Evolutionary conservation across 2,329 filamentous ascomycete species (phyloP), one percentile per base, ranked within the genome.

Genomic region (Mycosphaerella arachidis): DNA sequence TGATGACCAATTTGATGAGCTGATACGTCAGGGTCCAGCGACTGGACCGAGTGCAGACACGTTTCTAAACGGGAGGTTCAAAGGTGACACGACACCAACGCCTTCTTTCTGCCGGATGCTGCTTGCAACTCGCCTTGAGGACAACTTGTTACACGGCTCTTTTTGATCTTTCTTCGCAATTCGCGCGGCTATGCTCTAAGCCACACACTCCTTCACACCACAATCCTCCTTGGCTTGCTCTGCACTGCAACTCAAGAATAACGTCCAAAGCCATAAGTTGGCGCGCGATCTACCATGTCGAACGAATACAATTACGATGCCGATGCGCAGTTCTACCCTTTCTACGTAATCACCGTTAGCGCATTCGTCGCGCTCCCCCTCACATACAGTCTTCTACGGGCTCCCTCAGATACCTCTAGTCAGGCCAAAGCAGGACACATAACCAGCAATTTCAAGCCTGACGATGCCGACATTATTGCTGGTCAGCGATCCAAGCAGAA

Each of bases 231-330:
- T 2, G 40, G 40, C 40, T 16, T 35, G 12, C 31, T 4, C 31
- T n/a, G 40, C 40, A 43, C n/a, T 43, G 40, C 40, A 8, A 43
- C 33, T 24, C 52, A 54, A 24, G 24, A 24, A 2, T 24, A 1
- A 27, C 52, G 57, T 24, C 33, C 12, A 54, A 8, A 54, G 12
- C 37, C 61, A n/a, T 24, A 24, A 24, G 24, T 24, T 24, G 24
- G 24, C 24, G 24, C 24, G 24, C 40, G 40, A 29, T 50, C 29
- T 79, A 87, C 81, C 75, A 94, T 94, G 86, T 92, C 88, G 74
- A 91, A 90, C 72, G 93, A 97, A 78, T 99, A 99, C 83, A 95
- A 90, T 72, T 99, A 99, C 81, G 94, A 99, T 84, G 90, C 96
- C 74, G 86, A 94, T 85, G 92, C 92, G 70, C 91, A 97, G 84